Conservation (phyloP, 192 early-diverging fungal species). For the Coemansia sp. region DNA sequence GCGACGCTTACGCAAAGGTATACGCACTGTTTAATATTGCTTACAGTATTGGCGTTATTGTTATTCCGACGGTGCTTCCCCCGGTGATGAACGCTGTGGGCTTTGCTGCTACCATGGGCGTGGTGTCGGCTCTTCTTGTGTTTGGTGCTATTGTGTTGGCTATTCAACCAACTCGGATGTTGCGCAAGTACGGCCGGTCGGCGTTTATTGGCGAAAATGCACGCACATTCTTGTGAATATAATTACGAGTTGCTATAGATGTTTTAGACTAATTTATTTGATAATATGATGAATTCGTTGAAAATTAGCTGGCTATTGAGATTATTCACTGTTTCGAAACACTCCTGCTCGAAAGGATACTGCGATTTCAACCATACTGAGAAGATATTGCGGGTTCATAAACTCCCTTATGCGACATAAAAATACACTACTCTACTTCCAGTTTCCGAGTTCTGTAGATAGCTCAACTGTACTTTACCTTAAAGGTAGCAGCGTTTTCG, state of each 20-base stretch:
- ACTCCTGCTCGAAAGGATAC: background rate
- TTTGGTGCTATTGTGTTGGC: slow-evolving; percentile 40
- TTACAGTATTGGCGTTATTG: slow-evolving; percentile 73
- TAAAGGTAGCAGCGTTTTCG: no score
- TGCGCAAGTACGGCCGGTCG: slow-evolving; percentile 34
- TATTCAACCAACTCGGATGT: slow-evolving; percentile 32
- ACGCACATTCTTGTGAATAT: slow-evolving; percentile 24
- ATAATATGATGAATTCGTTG: background rate
- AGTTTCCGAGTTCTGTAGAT: background rate
- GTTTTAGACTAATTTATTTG: no score
- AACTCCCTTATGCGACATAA: background rate
- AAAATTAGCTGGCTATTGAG: background rate
- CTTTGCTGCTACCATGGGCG: slow-evolving; percentile 60
- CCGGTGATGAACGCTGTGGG: slow-evolving; percentile 58
- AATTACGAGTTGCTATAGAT: background rate
- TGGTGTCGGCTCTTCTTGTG: slow-evolving; percentile 40
- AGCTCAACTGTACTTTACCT: no score
- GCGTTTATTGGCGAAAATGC: slow-evolving; percentile 38
- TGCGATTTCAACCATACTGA: background rate
- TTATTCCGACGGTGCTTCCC: slow-evolving; percentile 69
- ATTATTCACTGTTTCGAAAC: background rate
- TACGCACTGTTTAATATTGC: slow-evolving; percentile 79
- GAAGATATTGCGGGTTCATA: background rate
- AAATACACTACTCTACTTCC: background rate
- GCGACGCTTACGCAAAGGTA: slow-evolving; percentile 60